Evolutionary conservation across 2,329 filamentous ascomycete species (phyloP).

Genomic region (Penicillium frequentans): DNA sequence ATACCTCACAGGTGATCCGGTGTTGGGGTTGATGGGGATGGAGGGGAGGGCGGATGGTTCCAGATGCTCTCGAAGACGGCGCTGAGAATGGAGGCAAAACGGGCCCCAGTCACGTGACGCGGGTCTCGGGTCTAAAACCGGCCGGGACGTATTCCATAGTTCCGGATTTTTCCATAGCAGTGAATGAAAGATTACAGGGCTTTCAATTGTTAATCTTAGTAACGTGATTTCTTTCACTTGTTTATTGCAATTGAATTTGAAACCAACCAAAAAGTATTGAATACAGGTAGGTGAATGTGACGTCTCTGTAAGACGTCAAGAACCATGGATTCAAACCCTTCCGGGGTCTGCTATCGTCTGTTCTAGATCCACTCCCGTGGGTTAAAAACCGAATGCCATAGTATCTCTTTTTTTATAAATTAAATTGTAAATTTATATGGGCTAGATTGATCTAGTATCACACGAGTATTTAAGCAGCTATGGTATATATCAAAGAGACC

Average conservation of each 20-base stretch:
- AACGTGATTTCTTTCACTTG: not conserved
- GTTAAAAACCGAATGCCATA: too few relatives aligned
- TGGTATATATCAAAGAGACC: conserved; percentile 13
- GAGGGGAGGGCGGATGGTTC: conserved; percentile 17
- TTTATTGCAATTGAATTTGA: not conserved
- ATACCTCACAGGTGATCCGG: conserved; percentile 14
- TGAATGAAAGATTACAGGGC: not conserved
- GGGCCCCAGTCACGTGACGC: conserved; percentile 27
- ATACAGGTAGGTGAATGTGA: too few relatives aligned
- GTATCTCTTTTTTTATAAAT: not conserved
- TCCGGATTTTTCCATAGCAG: not conserved
- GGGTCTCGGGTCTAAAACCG: conserved; percentile 10
- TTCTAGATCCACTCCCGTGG: not conserved
- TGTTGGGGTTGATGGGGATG: conserved; percentile 15
- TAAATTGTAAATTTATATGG: not conserved
- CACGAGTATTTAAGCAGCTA: not conserved
- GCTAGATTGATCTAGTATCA: not conserved
- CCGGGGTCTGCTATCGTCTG: not conserved
- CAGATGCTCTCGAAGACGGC: conserved; percentile 10
- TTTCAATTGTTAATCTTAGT: not conserved
- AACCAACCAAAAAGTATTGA: not conserved
- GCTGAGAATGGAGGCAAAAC: conserved; percentile 33
- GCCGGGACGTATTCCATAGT: not conserved
- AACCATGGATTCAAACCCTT: not conserved
- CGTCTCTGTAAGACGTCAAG: not conserved